A percentile compares a stretch with the other conserved stretches of the same genome.
Conservation (phyloP, 2,329 filamentous ascomycete species). For the Xylariaceae sp. region DNA sequence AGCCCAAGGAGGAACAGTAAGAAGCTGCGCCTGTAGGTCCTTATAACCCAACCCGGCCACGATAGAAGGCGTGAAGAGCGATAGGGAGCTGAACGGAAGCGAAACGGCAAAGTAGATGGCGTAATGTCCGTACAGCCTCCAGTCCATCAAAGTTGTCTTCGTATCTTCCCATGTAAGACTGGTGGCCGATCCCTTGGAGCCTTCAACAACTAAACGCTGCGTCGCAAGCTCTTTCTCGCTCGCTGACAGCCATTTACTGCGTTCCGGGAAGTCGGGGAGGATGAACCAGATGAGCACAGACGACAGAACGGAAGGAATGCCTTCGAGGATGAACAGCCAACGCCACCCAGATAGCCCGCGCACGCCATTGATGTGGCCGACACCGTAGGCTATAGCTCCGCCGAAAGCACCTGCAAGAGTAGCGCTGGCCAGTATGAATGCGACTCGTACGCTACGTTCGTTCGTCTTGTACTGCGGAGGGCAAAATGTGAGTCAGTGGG, state of each 20-base stretch:
- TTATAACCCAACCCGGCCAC: constrained; percentile 48
- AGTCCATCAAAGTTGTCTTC: constrained; percentile 69
- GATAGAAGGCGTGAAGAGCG: constrained; percentile 64
- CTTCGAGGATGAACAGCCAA: constrained; percentile 64
- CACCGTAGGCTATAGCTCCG: constrained; percentile 75
- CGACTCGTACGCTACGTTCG: constrained; percentile 74
- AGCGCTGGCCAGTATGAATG: constrained; percentile 71
- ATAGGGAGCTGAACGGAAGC: constrained; percentile 44
- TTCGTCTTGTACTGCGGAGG: constrained; percentile 63
- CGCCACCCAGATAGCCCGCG: constrained; percentile 71
- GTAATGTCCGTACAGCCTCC: constrained; percentile 72
- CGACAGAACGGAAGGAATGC: constrained; percentile 55
- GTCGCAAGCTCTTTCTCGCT: constrained; percentile 63
- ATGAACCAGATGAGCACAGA: constrained; percentile 63
- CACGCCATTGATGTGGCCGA: constrained; percentile 72
- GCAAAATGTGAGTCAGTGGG: neutral
- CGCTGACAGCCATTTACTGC: constrained; percentile 64
- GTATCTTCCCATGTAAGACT: constrained; percentile 70
- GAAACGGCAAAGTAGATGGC: constrained; percentile 52
- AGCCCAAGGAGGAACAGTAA: constrained; percentile 72
- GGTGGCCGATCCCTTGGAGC: constrained; percentile 63
- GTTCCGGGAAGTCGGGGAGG: constrained; percentile 71
- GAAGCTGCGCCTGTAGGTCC: constrained; percentile 60
- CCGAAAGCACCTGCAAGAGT: constrained; percentile 77
- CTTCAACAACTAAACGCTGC: constrained; percentile 51